These are phyloP conservation scores for Cardamine chenopodiifolia DNA, from an alignment of 345 rosid species.

Conservation along the genomic window DNA sequence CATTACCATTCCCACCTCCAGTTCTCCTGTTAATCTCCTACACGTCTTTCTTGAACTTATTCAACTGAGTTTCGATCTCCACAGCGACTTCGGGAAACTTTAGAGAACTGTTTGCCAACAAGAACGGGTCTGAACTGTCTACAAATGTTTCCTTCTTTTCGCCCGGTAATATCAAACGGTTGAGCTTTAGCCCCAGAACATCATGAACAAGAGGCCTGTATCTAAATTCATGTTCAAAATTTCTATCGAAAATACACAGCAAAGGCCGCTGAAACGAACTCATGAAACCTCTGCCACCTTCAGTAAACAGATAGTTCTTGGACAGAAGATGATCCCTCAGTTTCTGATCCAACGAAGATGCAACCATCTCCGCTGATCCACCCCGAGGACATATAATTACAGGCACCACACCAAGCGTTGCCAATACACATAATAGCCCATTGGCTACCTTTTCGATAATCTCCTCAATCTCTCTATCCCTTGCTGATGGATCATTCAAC, in stretches of 20 bases:
- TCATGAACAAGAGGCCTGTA: conserved; percentile 83
- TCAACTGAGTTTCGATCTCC: conserved; percentile 75
- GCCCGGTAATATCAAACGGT: conserved; percentile 66
- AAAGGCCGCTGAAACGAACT: conserved; percentile 77
- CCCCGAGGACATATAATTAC: too few relatives aligned
- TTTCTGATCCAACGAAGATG: conserved; percentile 50
- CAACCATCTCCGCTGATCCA: too few relatives aligned
- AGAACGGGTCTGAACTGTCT: conserved; percentile 73
- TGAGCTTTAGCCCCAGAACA: conserved; percentile 71
- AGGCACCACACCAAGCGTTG: too few relatives aligned
- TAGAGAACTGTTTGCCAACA: conserved; percentile 71
- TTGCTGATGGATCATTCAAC: conserved; percentile 80
- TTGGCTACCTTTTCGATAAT: too few relatives aligned
- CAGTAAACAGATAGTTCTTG: conserved; percentile 74
- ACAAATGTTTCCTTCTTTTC: conserved; percentile 74
- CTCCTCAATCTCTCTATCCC: conserved; percentile 70
- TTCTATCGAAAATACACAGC: conserved; percentile 84
- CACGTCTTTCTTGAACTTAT: conserved; percentile 74
- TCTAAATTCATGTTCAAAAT: conserved; percentile 88
- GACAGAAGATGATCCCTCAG: conserved; percentile 78
- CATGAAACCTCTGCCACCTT: conserved; percentile 64
- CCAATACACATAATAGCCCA: too few relatives aligned
- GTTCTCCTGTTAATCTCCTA: conserved; percentile 79
- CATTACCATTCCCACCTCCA: conserved; percentile 32
- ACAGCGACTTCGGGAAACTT: conserved; percentile 87